A percentile compares a stretch with the other conserved stretches of the same genome.
Evolutionary conservation across 2,329 filamentous ascomycete genomes (phyloP).

Genomic region (Trichophyton simii): DNA sequence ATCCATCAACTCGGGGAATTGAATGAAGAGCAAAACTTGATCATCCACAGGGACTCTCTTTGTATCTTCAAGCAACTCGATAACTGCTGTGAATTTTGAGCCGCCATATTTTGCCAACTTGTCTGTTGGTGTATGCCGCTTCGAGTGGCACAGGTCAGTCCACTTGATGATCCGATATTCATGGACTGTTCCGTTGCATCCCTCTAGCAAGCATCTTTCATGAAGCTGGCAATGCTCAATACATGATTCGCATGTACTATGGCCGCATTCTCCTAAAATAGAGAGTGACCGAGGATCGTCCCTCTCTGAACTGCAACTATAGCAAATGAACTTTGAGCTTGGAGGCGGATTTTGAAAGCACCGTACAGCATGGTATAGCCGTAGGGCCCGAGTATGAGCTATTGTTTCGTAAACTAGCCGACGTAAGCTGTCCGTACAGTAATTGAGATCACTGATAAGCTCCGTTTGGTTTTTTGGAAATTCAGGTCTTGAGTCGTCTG

Average conservation of each 20-base stretch:
- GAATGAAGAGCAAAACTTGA: slow-evolving; percentile 45
- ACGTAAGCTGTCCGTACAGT: slow-evolving; percentile 16
- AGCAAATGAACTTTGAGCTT: slow-evolving; percentile 18
- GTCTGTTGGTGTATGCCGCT: slow-evolving; percentile 14
- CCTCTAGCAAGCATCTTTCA: slow-evolving; percentile 29
- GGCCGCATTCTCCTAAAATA: slow-evolving; percentile 41
- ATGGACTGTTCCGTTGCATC: slow-evolving; percentile 31
- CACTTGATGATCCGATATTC: slow-evolving; percentile 31
- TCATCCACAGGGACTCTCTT: slow-evolving; percentile 31
- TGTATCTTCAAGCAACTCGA: slow-evolving; percentile 31
- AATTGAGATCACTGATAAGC: slow-evolving; percentile 15
- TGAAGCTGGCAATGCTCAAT: slow-evolving; percentile 14
- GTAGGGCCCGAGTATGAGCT: slow-evolving; percentile 22
- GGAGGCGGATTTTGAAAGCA: slow-evolving; percentile 17
- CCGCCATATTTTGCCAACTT: slow-evolving; percentile 24
- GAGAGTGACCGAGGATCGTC: slow-evolving; percentile 22
- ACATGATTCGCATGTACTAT: slow-evolving; percentile 38
- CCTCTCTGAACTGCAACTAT: slow-evolving; percentile 21
- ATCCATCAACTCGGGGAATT: slow-evolving; percentile 36
- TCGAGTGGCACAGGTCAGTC: slow-evolving; percentile 24
- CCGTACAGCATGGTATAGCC: slow-evolving; percentile 23
- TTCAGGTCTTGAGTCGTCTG: slow-evolving; percentile 6
- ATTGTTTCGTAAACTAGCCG: slow-evolving; percentile 21
- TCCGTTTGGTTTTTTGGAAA: slow-evolving; percentile 11
- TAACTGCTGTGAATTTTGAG: slow-evolving; percentile 37